A percentile compares a stretch with the other conserved stretches of the same genome.
These are phyloP conservation scores for Tieghemostelium lacteum DNA, from an alignment of 78 protist species.

Conservation along the genomic window DNA sequence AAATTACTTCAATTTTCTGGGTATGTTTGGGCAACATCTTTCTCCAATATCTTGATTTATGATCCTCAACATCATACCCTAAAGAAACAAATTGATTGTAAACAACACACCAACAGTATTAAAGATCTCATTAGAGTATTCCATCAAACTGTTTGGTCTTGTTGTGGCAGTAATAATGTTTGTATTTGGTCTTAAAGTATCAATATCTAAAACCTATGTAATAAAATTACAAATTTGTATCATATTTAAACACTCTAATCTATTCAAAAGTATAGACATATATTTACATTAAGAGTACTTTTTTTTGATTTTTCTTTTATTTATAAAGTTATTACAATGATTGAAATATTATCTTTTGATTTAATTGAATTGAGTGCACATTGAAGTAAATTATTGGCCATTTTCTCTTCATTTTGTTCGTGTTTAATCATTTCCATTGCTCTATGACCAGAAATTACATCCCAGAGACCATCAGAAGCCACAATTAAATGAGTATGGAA, in stretches of 20 bases:
- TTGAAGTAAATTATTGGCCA: conserved; percentile 37
- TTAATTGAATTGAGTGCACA: conserved; percentile 51
- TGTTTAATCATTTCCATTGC: conserved; percentile 79
- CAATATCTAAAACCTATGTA: too few relatives aligned
- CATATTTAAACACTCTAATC: too few relatives aligned
- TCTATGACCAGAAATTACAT: conserved; percentile 78
- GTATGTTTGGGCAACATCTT: conserved; percentile 47
- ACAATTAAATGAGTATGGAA: conserved; percentile 76
- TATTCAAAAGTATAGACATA: too few relatives aligned
- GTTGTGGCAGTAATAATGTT: conserved; percentile 46
- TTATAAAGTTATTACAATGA: conserved; percentile 60
- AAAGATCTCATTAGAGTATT: conserved; percentile 44
- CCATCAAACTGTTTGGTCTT: conserved; percentile 79
- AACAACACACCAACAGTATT: conserved; percentile 60
- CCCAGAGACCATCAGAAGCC: conserved; percentile 86
- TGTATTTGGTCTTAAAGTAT: conserved; percentile 71
- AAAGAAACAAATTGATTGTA: conserved; percentile 57
- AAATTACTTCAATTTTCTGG: conserved; percentile 41
- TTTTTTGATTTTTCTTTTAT: conserved; percentile 16
- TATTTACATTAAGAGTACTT: too few relatives aligned
- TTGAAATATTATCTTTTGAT: conserved; percentile 75
- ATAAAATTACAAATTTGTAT: too few relatives aligned
- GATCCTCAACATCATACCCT: neutral
- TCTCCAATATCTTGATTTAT: conserved; percentile 35
- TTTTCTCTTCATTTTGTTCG: conserved; percentile 50